These are phyloP conservation scores for Colletotrichum sp. DNA, from an alignment of 2,329 filamentous ascomycete genomes.

Conservation along the genomic window DNA sequence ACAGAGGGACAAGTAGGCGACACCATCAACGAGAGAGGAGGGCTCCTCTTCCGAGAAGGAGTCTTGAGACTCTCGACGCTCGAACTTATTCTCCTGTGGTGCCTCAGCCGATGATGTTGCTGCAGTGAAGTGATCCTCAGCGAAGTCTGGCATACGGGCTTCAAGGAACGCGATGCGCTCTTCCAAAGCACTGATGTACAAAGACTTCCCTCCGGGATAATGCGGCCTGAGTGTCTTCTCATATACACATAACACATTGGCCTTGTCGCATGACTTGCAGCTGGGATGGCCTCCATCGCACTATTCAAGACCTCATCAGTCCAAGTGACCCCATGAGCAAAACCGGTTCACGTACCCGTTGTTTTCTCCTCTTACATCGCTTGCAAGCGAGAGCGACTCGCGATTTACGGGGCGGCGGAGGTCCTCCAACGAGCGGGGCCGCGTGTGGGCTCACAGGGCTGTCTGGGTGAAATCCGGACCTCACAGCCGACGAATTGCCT, in stretches of 20 bases:
- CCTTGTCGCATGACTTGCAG: constrained; percentile 28
- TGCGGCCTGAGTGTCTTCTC: constrained; percentile 28
- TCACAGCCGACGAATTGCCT: background rate
- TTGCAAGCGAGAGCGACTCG: constrained; percentile 29
- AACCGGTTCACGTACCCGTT: constrained; percentile 19
- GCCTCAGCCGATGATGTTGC: background rate
- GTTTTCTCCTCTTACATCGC: constrained; percentile 30
- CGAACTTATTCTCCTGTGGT: background rate
- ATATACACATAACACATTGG: constrained; percentile 25
- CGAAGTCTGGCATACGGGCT: constrained; percentile 28
- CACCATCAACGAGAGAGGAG: constrained; percentile 27
- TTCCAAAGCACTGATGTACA: constrained; percentile 31
- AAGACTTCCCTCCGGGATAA: constrained; percentile 30
- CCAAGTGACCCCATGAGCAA: background rate
- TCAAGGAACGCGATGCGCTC: constrained; percentile 33
- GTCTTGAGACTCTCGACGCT: background rate
- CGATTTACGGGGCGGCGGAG: constrained; percentile 20
- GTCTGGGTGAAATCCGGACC: background rate
- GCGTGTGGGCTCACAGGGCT: constrained; percentile 16
- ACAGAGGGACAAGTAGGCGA: constrained; percentile 28
- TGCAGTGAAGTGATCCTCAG: constrained; percentile 28
- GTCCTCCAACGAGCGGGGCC: background rate
- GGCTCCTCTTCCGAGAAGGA: constrained; percentile 24
- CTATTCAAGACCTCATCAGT: background rate
- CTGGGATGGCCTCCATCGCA: constrained; percentile 29